These are phyloP conservation scores for Afroboletus lepidellus DNA, from an alignment of 1,284 basidiomycete genomes.

Conservation along the genomic window DNA sequence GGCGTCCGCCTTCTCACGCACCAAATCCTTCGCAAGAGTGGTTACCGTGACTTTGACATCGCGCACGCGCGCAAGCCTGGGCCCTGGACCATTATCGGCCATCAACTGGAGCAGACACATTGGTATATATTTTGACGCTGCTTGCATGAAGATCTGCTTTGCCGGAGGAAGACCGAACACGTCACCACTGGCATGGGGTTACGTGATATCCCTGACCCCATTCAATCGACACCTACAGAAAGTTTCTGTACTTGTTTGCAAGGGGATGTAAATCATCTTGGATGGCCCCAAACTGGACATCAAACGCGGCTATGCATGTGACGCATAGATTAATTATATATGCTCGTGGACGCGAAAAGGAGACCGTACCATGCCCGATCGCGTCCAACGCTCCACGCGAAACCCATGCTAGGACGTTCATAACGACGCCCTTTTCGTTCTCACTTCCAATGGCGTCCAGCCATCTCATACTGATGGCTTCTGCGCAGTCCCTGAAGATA, in stretches of 20 bases:
- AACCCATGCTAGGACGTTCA: slow-evolving; percentile 41
- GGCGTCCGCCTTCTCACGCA: not conserved
- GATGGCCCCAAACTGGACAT: slow-evolving; percentile 36
- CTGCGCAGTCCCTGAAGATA: slow-evolving; percentile 33
- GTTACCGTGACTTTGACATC: not conserved
- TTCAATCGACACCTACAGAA: slow-evolving; percentile 30
- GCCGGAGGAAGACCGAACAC: slow-evolving; percentile 19
- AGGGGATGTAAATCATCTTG: slow-evolving; percentile 40
- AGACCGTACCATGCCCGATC: slow-evolving; percentile 41
- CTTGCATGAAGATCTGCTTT: slow-evolving; percentile 17
- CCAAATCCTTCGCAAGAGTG: not conserved
- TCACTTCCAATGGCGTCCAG: slow-evolving; percentile 36
- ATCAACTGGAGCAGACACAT: not conserved
- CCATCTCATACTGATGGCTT: slow-evolving; percentile 38
- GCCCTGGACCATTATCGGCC: not conserved
- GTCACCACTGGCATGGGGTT: slow-evolving; percentile 12
- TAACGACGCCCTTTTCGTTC: slow-evolving; percentile 28
- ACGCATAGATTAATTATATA: not conserved
- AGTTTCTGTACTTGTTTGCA: slow-evolving; percentile 31
- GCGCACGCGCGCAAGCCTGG: too few relatives aligned
- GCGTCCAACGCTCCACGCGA: slow-evolving; percentile 43
- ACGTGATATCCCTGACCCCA: not conserved
- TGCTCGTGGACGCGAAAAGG: slow-evolving; percentile 2
- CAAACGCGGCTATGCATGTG: slow-evolving; percentile 39
- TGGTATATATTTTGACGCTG: slow-evolving; percentile 6